These are phyloP conservation scores for Plenodomus tracheiphilus DNA, from an alignment of 2,329 filamentous ascomycete genomes.

Conservation along the genomic window DNA sequence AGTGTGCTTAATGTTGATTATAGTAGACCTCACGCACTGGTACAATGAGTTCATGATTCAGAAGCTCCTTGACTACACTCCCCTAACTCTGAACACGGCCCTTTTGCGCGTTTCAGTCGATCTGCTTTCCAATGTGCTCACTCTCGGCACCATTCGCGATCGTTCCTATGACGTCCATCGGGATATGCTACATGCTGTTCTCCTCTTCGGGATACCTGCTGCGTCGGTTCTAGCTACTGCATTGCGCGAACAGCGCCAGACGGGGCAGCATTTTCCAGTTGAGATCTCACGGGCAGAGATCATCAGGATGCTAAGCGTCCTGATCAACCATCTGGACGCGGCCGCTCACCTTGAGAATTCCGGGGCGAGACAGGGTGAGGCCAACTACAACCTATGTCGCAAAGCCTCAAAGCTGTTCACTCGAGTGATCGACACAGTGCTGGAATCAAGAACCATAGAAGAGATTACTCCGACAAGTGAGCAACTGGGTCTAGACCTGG, in stretches of 20 bases:
- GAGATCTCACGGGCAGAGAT: slow-evolving; percentile 40
- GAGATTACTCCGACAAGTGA: slow-evolving; percentile 17
- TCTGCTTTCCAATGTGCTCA: slow-evolving; percentile 32
- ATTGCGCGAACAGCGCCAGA: slow-evolving; percentile 32
- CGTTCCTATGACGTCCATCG: slow-evolving; percentile 37
- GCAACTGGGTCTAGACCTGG: slow-evolving; percentile 16
- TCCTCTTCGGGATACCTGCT: slow-evolving; percentile 35
- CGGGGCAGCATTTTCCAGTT: slow-evolving; percentile 32
- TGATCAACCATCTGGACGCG: slow-evolving; percentile 46
- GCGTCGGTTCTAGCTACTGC: slow-evolving; percentile 35
- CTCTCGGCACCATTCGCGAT: slow-evolving; percentile 34
- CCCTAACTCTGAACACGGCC: slow-evolving; percentile 26
- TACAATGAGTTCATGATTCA: slow-evolving; percentile 44
- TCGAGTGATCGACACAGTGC: slow-evolving; percentile 34
- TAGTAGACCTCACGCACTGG: slow-evolving; percentile 37
- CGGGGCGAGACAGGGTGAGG: slow-evolving; percentile 38
- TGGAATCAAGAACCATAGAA: slow-evolving; percentile 24
- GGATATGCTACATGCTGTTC: slow-evolving; percentile 32
- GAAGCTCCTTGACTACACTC: slow-evolving; percentile 33
- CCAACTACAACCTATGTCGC: slow-evolving; percentile 39
- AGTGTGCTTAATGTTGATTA: slow-evolving; percentile 40
- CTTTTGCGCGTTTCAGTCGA: slow-evolving; percentile 32
- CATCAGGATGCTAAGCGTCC: slow-evolving; percentile 46
- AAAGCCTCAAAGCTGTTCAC: slow-evolving; percentile 37
- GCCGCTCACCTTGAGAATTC: slow-evolving; percentile 31